Evolutionary conservation across 75 land plant species (phyloP), one percentile per base, ranked within the genome.

Genomic region (Isoetes taiwanensis): DNA sequence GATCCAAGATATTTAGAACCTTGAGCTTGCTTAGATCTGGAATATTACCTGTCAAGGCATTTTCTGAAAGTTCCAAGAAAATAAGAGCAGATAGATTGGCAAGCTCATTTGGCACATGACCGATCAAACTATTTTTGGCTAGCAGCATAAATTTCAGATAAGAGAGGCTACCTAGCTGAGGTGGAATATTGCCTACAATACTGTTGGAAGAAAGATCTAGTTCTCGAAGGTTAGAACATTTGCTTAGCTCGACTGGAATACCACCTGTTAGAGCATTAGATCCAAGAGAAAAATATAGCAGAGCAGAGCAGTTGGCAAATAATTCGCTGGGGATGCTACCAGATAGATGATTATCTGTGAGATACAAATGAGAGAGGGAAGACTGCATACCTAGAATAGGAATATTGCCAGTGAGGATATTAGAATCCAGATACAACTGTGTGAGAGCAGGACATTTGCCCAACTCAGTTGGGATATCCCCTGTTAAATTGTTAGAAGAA

Each of bases 91-190:
- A n/a, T n/a, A n/a, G n/a, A n/a, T n/a, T n/a, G n/a, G n/a, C n/a
- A n/a, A n/a, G n/a, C n/a, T n/a, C n/a, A n/a, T n/a, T n/a, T n/a
- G 78, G 76, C 41, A 77, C 32, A 5, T 71, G 23, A 34, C 93
- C 93, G 19, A 88, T 80, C 26, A 86, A 66, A 42, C 80, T 80
- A 64, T 86, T 86, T 59, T 68, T 83, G 14, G 93, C 83, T 23
- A 86, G 56, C 71, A 83, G 69, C 48, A 86, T 58, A 20, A 23
- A 37, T 26, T 54, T 48, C 6, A 82, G n/a, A 76, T 5, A 55
- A 52, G 14, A 66, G 16, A 26, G 83, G 70, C 43, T 52, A 3
- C 76, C 66, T 55, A 86, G 73, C 25, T 67, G 64, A 32, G 28
- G 54, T 10, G 93, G 88, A 46, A 86, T 83, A 0, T 65, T 46